These are phyloP conservation scores for Borovskyia barvae DNA, from an alignment of 208 protist species.

Conservation along the genomic window DNA sequence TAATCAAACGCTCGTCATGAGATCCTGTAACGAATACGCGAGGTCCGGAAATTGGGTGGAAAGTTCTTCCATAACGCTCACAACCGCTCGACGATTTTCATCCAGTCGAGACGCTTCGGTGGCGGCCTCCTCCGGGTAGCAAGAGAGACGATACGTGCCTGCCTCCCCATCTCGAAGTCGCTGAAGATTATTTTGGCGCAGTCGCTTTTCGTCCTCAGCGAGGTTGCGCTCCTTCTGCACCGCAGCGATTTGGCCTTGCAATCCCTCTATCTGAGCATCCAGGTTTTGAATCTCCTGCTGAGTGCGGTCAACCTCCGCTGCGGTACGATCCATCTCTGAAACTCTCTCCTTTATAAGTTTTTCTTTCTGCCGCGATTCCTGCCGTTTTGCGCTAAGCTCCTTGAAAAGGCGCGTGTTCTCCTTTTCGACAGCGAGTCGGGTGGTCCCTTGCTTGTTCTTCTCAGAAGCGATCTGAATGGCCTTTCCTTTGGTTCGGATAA, in stretches of 20 bases:
- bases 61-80: conserved; percentile 75
- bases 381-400: conserved; percentile 85
- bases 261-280: conserved; percentile 69
- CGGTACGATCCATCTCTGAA: conserved; percentile 73
- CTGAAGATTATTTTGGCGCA: conserved; percentile 83
- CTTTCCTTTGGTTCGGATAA: conserved; percentile 92
- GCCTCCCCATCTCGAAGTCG: conserved; percentile 81
- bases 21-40: conserved; percentile 54
- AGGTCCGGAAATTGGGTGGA: conserved; percentile 71
- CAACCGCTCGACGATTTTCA: conserved; percentile 53
- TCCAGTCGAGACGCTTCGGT: conserved; percentile 55
- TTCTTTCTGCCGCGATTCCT: conserved; percentile 84
- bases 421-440: conserved; percentile 80
- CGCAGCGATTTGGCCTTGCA: conserved; percentile 54
- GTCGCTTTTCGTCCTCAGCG: conserved; percentile 71
- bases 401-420: conserved; percentile 85
- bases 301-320: conserved; percentile 68
- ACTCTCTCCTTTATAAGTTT: conserved; percentile 78
- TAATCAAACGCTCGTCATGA: conserved; percentile 57
- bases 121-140: conserved; percentile 59
- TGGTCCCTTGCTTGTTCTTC: conserved; percentile 60
- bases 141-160: conserved; percentile 76
- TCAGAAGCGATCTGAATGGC: conserved; percentile 65
- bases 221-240: conserved; percentile 63
- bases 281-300: conserved; percentile 68